Evolutionary conservation across 2,329 filamentous ascomycete species (phyloP).

Genomic region (Orbilia blumenaviensis): DNA sequence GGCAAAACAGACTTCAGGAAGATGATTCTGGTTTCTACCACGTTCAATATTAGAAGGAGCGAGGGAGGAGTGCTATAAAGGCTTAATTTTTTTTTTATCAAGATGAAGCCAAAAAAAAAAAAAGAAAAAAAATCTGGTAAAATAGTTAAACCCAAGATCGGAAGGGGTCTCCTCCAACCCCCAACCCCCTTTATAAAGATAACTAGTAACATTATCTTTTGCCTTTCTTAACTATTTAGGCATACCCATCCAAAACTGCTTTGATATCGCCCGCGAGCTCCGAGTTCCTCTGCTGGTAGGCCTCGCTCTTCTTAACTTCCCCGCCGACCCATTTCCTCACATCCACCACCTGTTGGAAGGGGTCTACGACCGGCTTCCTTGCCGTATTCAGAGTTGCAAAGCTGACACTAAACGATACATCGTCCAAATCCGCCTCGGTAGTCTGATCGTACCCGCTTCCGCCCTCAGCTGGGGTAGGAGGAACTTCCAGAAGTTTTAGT

Average conservation of each 20-base stretch:
- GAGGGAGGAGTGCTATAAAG: not conserved
- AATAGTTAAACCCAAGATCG: not conserved
- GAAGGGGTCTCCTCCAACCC: not conserved
- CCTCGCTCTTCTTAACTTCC: slow-evolving; percentile 48
- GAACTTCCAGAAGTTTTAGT: slow-evolving; percentile 86
- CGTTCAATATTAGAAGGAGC: not conserved
- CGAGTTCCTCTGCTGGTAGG: slow-evolving; percentile 15
- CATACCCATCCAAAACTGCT: slow-evolving; percentile 41
- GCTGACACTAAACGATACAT: slow-evolving; percentile 91
- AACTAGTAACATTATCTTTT: not conserved
- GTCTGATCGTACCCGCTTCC: slow-evolving; percentile 62
- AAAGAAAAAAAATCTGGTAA: not conserved
- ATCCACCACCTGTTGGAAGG: slow-evolving; percentile 86
- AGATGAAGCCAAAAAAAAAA: not conserved
- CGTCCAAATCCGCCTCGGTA: slow-evolving; percentile 85
- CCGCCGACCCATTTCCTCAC: slow-evolving; percentile 77
- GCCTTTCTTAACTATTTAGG: not conserved
- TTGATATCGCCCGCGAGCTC: slow-evolving; percentile 11
- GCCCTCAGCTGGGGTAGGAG: slow-evolving; percentile 73
- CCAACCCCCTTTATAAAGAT: not conserved
- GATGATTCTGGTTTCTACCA: slow-evolving; percentile 4
- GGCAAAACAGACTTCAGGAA: not conserved
- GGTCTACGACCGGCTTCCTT: slow-evolving; percentile 76
- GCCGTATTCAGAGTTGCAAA: slow-evolving; percentile 95
- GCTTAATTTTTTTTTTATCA: not conserved